Conservation (phyloP, 768 basidiomycete genomes). For the Russula virescens region DNA sequence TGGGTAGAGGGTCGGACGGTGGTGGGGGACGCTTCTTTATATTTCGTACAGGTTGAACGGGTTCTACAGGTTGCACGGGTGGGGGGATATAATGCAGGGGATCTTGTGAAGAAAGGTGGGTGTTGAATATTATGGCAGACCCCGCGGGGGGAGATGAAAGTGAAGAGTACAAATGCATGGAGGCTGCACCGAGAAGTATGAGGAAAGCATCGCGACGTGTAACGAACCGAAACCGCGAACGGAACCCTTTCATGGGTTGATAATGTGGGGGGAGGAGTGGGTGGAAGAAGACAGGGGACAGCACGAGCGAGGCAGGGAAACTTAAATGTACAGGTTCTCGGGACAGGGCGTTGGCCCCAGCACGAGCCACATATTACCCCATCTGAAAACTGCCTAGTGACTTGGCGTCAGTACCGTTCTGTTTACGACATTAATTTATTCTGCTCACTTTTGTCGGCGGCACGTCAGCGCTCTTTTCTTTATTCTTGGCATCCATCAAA, state of each 20-base stretch:
- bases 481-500: too few species aligned
- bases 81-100: neutral
- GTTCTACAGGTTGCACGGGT: neutral
- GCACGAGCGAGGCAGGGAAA: too few species aligned
- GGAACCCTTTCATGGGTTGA: neutral
- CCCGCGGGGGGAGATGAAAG: conserved; percentile 27
- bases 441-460: too few species aligned
- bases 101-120: conserved; percentile 24
- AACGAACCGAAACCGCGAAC: conserved; percentile 29
- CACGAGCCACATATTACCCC: too few species aligned
- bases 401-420: too few species aligned
- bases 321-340: too few species aligned
- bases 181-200: conserved; percentile 50
- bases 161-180: conserved; percentile 48
- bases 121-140: conserved; percentile 18
- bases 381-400: too few species aligned
- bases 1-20: neutral
- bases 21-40: neutral
- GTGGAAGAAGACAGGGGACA: too few species aligned
- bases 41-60: neutral
- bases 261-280: neutral
- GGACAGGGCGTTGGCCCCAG: too few species aligned
- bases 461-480: too few species aligned
- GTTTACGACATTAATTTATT: too few species aligned
- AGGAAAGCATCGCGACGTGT: conserved; percentile 55